Percentiles rank a stretch among this genome's conserved stretches.
Conservation (phyloP, 768 basidiomycete genomes). For the Candolleomyces efflorescens region DNA sequence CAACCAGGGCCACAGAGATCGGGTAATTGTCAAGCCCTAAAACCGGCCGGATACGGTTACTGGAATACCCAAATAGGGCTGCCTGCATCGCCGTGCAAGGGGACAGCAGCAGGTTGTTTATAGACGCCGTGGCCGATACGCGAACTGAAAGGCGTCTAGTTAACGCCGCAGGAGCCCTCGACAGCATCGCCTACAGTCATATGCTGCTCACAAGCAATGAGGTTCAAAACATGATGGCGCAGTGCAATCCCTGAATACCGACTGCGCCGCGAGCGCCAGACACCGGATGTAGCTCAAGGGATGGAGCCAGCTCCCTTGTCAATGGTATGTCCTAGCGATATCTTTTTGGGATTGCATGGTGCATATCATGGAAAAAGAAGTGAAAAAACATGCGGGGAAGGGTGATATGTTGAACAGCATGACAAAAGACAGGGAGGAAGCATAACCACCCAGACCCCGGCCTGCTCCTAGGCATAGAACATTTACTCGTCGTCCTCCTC, state of each 20-base stretch:
- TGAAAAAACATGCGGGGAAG: conserved; percentile 5
- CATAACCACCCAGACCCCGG: conserved; percentile 1
- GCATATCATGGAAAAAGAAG: conserved; percentile 7
- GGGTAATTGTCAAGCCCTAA: no score
- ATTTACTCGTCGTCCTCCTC: conserved; percentile 55
- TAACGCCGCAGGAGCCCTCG: no score
- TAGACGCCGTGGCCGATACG: no score
- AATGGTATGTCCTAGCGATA: neutral
- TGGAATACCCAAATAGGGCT: no score
- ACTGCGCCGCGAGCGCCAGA: neutral
- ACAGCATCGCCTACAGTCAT: no score
- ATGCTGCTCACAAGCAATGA: no score
- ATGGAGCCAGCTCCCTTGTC: neutral
- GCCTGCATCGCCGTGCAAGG: no score
- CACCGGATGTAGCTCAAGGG: neutral
- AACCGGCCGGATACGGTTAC: no score
- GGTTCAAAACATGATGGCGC: neutral
- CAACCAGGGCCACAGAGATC: no score
- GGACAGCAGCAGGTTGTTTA: no score
- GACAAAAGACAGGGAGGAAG: neutral
- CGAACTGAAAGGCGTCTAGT: no score
- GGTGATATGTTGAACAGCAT: conserved; percentile 4
- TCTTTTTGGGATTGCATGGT: conserved; percentile 11
- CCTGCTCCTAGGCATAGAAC: conserved; percentile 4
- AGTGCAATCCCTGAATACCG: neutral